Base-by-base conservation (phyloP, 2,329 filamentous ascomycete genomes). In the Sporothrix euskadiensis region DNA sequence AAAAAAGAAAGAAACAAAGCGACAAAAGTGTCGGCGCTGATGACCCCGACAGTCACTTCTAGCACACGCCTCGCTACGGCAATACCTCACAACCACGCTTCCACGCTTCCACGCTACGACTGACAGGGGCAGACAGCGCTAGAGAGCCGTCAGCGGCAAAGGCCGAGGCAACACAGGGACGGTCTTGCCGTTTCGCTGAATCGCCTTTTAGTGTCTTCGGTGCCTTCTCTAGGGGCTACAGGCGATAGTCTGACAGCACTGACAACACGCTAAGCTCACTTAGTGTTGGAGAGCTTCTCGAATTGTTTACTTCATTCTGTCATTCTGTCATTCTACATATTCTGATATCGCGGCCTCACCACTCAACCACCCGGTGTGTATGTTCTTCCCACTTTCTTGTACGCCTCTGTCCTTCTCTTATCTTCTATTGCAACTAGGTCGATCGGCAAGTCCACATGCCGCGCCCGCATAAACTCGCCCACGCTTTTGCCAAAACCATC, bases 401-500 rank as follows among this genome's bases (percentile, higher is more conserved):
- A 72, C 4, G 70, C 70, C 12, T 32, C 70, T 8, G 57, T 44
- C 30, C 70, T 30, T 6, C 59, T 32, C 47, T 32, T 30, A 9
- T 56, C 70, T n/a, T 72, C 70, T n/a, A 32, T 59, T 0, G 32
- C 70, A 12, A 66, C 70, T n/a, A 72, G 32, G 30, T n/a, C 59
- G 1, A 30, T 39, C 0, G 80, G 80, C 57, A 81, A 26, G n/a
- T 78, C 78, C 22, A 80, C 78, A 12, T 77, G 66, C 39, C 79
- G 78, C 9, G 76, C 78, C 22, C 80, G 78, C 47, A 87, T 76
- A 78, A 84, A 88, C 79, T 88, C 86, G 16, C 82, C 84, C 76
- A 87, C 83, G 0, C 85, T 85, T 77, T 88, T 88, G 1, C 83
- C 86, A 76, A 88, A 83, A 2, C 82, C 81, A 78, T 88, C 86